Conservation (phyloP, 2,329 filamentous ascomycete species). For the Phyllosticta paracitricarpa region DNA sequence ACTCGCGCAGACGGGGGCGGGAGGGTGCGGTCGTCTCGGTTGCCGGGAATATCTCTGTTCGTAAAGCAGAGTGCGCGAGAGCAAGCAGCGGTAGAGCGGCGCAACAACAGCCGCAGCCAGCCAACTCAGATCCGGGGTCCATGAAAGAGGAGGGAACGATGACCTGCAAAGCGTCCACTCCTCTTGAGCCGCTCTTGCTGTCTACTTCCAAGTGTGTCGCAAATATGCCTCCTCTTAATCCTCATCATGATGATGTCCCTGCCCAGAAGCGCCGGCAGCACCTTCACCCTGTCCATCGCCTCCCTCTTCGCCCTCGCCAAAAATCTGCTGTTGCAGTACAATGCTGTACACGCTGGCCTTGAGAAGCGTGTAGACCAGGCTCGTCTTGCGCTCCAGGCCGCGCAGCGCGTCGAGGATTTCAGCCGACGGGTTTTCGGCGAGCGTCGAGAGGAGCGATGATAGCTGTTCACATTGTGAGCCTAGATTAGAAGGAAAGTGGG, state of each 20-base stretch:
- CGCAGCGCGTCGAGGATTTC: constrained; percentile 80
- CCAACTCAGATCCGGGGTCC: no score
- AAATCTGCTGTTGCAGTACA: constrained; percentile 93
- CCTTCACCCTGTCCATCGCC: constrained; percentile 18
- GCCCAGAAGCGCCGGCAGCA: background rate
- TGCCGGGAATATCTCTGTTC: no score
- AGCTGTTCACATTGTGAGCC: constrained; percentile 24
- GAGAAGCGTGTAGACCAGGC: constrained; percentile 85
- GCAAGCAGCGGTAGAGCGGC: no score
- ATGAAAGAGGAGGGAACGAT: no score
- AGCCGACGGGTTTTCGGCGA: constrained; percentile 53
- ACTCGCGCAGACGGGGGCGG: no score
- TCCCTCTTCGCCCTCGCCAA: constrained; percentile 49
- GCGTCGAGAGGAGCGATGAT: constrained; percentile 52
- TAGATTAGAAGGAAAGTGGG: background rate
- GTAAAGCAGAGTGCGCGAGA: no score
- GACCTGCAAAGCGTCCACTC: no score
- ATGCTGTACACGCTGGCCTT: constrained; percentile 99
- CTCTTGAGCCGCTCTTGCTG: no score
- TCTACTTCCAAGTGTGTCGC: no score
- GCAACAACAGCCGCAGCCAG: no score
- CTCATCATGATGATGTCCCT: background rate
- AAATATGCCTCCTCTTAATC: background rate
- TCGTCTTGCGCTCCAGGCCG: constrained; percentile 86
- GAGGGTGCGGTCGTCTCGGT: no score